These are phyloP conservation scores for Verticillium zaregamsianum DNA, from an alignment of 2,329 filamentous ascomycete species.

Conservation along the genomic window DNA sequence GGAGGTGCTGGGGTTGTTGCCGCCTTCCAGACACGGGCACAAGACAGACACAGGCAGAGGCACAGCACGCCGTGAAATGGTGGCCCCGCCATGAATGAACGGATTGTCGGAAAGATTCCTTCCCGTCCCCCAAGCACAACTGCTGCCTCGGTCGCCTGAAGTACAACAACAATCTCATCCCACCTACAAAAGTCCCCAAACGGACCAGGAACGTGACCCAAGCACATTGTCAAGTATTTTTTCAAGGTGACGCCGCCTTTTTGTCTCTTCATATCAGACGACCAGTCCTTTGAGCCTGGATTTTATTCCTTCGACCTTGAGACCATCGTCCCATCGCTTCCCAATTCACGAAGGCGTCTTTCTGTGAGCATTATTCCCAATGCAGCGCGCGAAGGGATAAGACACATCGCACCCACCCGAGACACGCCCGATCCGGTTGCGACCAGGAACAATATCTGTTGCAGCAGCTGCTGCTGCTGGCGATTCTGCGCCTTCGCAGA, in stretches of 20 bases:
- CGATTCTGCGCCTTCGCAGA: neutral
- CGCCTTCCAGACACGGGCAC: neutral
- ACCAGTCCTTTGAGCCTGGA: too few species aligned
- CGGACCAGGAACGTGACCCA: too few species aligned
- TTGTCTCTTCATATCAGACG: too few species aligned
- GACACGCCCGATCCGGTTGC: neutral
- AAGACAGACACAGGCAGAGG: too few species aligned
- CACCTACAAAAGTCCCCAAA: neutral
- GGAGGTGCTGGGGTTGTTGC: neutral
- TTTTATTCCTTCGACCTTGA: too few species aligned
- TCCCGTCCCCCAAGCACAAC: neutral
- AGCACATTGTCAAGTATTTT: too few species aligned
- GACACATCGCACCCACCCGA: neutral
- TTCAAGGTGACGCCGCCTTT: too few species aligned
- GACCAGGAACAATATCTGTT: neutral
- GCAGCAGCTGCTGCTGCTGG: neutral
- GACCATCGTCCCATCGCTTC: too few species aligned
- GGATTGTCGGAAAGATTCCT: neutral
- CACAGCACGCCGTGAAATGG: neutral
- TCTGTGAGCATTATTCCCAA: neutral
- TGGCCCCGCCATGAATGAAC: neutral
- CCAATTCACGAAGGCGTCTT: too few species aligned
- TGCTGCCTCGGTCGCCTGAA: neutral
- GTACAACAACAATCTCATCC: neutral
- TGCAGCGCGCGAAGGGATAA: neutral